Base-by-base conservation (phyloP, 805 yeast genomes). In the Yarrowia sp. region DNA sequence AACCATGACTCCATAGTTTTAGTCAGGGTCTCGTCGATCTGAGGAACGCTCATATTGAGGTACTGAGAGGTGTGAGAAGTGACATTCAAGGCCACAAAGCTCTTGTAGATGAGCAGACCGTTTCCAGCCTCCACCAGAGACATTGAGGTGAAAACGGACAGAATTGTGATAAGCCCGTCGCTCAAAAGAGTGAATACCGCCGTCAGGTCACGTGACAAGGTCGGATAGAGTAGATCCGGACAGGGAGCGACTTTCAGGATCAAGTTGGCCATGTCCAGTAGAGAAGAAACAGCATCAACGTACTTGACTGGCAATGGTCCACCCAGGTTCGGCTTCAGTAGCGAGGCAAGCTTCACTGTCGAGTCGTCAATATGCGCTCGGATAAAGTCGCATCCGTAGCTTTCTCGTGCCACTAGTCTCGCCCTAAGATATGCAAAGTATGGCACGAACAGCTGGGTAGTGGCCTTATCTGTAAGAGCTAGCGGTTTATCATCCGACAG, bases 1-100 rank as follows among this genome's bases (percentile, higher is more conserved):
- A 51, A 18, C 58, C 58, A 51, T 18, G 33, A 15, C 43, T 51
- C 58, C 33, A 51, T 18, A 0, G 42, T 51, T 18, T 36, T 38
- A 2, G 35, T 22, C 6, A 51, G 43, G 7, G 58, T 36, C 17
- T 51, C 58, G 43, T 51, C 58, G 15, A 51, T 51, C 35, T 36
- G 43, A 4, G 58, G 58, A 38, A 51, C 58, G 3, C 18, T 36
- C 58, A 36, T 36, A n/a, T 51, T 36, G 43, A 51, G 58, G 8
- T 22, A 51, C 43, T 36, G 58, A 6, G 58, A 51, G 14, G 43
- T 22, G 8, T 38, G 43, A 5, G 58, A 36, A 10, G 58, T 51
- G 22, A 51, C 43, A 8, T 36, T 18, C 14, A 31, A 17, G 5
- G 58, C 33, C 18, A 51, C 58, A n/a, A 51, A 51, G 18, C 43